phyloP scores from a whole-genome alignment of 495 filamentous ascomycete species.

The Penicillium cinerascens region DNA sequence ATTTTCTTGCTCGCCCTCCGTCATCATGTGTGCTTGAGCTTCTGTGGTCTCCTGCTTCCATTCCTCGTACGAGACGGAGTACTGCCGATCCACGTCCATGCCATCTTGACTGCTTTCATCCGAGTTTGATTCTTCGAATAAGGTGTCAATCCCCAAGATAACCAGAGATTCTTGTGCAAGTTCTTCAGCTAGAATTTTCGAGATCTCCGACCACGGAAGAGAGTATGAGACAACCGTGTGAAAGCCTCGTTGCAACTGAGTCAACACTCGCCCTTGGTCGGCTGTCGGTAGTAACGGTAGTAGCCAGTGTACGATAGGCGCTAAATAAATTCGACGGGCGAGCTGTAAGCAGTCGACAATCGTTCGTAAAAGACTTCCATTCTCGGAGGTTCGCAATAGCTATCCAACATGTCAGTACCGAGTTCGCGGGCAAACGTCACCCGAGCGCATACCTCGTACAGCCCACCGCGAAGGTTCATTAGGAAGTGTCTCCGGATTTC shows the following conservation, averaged over 20 bases:
- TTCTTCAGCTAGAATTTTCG: conserved; percentile 49
- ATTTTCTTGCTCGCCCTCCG: conserved; percentile 29
- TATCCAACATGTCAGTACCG: conserved; percentile 16
- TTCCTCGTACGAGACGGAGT: conserved; percentile 37
- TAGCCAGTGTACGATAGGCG: conserved; percentile 42
- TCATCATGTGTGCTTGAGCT: conserved; percentile 33
- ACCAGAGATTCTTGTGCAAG: conserved; percentile 49
- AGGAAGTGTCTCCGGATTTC: conserved; percentile 52
- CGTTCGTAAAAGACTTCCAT: conserved; percentile 33
- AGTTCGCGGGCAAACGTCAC: not conserved
- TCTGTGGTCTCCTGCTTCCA: conserved; percentile 34
- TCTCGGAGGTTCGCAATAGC: conserved; percentile 25
- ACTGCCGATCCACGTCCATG: conserved; percentile 38
- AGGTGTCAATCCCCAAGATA: conserved; percentile 54
- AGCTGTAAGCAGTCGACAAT: conserved; percentile 42
- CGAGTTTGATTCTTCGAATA: conserved; percentile 17
- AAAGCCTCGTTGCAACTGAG: conserved; percentile 56
- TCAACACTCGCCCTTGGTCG: conserved; percentile 36
- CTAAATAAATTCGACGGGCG: conserved; percentile 44
- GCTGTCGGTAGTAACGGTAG: conserved; percentile 27
- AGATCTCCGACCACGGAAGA: conserved; percentile 48
- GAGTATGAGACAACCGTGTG: conserved; percentile 66
- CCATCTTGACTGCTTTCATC: conserved; percentile 24
- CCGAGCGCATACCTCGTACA: conserved; percentile 33
- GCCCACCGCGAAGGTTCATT: conserved; percentile 34